Percentiles rank a stretch among this genome's conserved stretches.
Conservation (phyloP, 75 land plant genomes). For the Pinus tabuliformis region DNA sequence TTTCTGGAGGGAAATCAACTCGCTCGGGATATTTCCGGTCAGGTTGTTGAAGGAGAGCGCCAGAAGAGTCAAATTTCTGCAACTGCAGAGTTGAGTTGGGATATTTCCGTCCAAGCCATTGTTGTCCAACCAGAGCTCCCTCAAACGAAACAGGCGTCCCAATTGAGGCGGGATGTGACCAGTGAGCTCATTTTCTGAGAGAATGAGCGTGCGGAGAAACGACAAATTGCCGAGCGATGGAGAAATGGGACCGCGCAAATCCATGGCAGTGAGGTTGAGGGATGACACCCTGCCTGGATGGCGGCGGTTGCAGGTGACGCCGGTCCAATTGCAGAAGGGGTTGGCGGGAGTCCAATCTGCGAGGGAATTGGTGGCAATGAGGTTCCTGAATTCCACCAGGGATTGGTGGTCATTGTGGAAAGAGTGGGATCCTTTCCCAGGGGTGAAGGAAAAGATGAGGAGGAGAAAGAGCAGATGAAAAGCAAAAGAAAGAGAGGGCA, state of each 20-base stretch:
- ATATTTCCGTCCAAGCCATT: slow-evolving; percentile 65
- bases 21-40: no score
- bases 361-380: slow-evolving; percentile 11
- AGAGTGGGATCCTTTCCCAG: no score
- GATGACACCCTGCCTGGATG: slow-evolving; percentile 13
- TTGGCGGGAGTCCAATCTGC: slow-evolving; percentile 26
- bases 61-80: no score
- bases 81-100: slow-evolving; percentile 48
- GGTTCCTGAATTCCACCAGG: slow-evolving; percentile 37
- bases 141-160: slow-evolving; percentile 28
- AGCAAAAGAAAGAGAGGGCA: no score
- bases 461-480: no score
- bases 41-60: no score
- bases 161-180: slow-evolving; percentile 58
- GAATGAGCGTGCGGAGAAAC: slow-evolving; percentile 15
- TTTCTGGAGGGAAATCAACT: no score
- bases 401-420: slow-evolving; percentile 20
- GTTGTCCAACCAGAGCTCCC: slow-evolving; percentile 54
- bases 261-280: no score
- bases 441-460: no score
- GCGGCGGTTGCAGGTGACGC: slow-evolving; percentile 33
- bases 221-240: no score
- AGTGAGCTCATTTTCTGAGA: slow-evolving; percentile 28
- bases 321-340: slow-evolving; percentile 52
- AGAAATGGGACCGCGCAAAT: no score